Evolutionary conservation across 345 rosid species (phyloP).

Genomic region (Viola odorata): DNA sequence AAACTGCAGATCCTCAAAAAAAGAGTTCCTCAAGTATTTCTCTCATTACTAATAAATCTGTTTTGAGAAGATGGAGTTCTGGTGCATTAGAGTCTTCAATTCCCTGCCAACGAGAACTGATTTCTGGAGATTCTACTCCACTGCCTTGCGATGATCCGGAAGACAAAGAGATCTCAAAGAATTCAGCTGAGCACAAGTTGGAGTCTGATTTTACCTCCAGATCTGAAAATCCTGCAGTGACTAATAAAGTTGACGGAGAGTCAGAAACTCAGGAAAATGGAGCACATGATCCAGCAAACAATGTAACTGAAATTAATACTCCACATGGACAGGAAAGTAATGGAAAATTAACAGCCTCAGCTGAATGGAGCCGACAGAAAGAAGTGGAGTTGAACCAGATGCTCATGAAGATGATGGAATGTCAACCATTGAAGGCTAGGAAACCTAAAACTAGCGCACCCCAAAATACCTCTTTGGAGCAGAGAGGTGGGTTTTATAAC

Average conservation of each 20-base stretch:
- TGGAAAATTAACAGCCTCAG: constrained; percentile 28
- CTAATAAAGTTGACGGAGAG: constrained; percentile 24
- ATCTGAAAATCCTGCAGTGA: constrained; percentile 18
- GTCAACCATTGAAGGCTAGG: constrained; percentile 17
- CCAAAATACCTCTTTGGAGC: constrained; percentile 30
- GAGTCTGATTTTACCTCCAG: constrained; percentile 25
- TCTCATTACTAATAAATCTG: constrained; percentile 37
- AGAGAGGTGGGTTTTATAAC: constrained; percentile 52
- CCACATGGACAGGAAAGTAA: constrained; percentile 24
- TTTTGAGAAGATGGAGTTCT: constrained; percentile 65
- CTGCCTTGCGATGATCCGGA: constrained; percentile 17
- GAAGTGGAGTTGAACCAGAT: constrained; percentile 50
- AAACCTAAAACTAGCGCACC: constrained; percentile 21
- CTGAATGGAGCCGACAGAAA: constrained; percentile 49
- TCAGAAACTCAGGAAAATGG: constrained; percentile 22
- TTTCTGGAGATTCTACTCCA: constrained; percentile 23
- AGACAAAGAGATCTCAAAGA: constrained; percentile 20
- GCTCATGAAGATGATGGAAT: constrained; percentile 45
- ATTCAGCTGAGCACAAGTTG: constrained; percentile 21
- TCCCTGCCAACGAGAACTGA: constrained; percentile 25
- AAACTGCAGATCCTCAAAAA: constrained; percentile 31
- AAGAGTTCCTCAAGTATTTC: constrained; percentile 31
- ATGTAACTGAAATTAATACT: constrained; percentile 20
- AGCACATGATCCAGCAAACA: constrained; percentile 16
- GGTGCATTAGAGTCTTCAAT: constrained; percentile 37